A percentile compares a stretch with the other conserved stretches of the same genome.
Evolutionary conservation across 148 eudicot genomes (phyloP).

Genomic region (Vaccinium macrocarpon): DNA sequence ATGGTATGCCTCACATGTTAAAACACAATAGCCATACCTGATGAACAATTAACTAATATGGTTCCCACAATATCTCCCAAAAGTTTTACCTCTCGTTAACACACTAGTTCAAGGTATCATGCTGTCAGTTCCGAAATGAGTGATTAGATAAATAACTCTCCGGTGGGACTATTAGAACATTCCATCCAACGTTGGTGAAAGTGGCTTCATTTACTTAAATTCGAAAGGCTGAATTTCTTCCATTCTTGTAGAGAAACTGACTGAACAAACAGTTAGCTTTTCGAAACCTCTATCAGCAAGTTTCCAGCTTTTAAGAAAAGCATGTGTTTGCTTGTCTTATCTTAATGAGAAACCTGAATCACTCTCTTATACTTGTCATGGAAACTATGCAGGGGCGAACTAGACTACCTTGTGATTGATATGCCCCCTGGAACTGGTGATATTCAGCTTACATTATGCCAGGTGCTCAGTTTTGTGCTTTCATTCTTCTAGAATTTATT

Average conservation of each 20-base stretch:
- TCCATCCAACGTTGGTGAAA: background rate
- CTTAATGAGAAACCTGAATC: background rate
- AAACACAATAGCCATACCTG: background rate
- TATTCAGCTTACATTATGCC: conserved; percentile 95
- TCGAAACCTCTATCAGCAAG: background rate
- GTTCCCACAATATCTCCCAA: background rate
- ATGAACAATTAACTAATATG: background rate
- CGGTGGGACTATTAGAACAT: background rate
- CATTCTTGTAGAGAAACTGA: background rate
- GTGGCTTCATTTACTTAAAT: background rate
- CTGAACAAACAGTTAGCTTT: background rate
- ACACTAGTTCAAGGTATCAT: background rate
- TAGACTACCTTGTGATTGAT: conserved; percentile 93
- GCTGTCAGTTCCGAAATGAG: background rate
- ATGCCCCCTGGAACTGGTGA: conserved; percentile 99
- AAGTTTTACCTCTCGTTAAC: background rate
- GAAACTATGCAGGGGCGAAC: conserved; percentile 74
- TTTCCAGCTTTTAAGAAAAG: background rate
- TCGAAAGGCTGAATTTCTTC: background rate
- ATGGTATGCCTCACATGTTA: conserved; percentile 15
- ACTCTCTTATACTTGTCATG: background rate
- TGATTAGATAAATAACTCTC: background rate
- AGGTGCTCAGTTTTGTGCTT: conserved; percentile 46
- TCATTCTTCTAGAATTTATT: conserved; percentile 2
- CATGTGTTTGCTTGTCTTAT: background rate